Base-by-base conservation (phyloP, 2,329 filamentous ascomycete genomes). In the Dactylonectria macrodidyma region DNA sequence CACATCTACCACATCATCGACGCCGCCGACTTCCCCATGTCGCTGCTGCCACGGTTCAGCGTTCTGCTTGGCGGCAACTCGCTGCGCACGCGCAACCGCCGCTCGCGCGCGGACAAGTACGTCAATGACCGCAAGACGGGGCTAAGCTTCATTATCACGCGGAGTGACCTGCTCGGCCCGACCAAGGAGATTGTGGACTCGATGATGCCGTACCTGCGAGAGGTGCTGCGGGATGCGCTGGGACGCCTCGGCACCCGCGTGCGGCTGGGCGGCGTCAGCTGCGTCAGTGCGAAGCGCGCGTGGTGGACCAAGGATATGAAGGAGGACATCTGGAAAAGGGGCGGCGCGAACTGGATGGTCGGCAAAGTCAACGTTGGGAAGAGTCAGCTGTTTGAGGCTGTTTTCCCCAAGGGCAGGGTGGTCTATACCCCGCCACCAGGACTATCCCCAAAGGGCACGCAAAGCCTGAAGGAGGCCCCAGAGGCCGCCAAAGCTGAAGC, bases 291-390 rank as follows among this genome's bases (percentile, higher is more conserved):
- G 10, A 93, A 93, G 77, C 87, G 93, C 66, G 88, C 89, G 10
- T 99, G 97, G 96, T 98, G 95, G 94, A 97, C 95, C 0, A 92
- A 89, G 72, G 86, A 92, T 57, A 83, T 99, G 62, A 97, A 94
- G 79, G 91, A 97, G 73, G 92, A 95, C 55, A 95, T 99, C 54
- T 95, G 91, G 87, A 83, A 90, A 50, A 89, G 93, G 56, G 95
- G 94, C 4, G 95, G 95, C 5, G 96, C 91, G 16, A 92, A 93
- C 16, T 99, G 96, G 95, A 91, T 99, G 86, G 93, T 99, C 3
- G 96, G 96, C n/a, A 98, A 97, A 81, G 94, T 95, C 70, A 99
- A 99, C 77, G 97, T 98, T 2, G 97, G 96, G 26, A 99, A 99
- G 82, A 98, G 95, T 75, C 92, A 92, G 77, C 87, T 99, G 2